phyloP scores from a whole-genome alignment of 257 asterid species.

The Solanum raphanifolium region DNA sequence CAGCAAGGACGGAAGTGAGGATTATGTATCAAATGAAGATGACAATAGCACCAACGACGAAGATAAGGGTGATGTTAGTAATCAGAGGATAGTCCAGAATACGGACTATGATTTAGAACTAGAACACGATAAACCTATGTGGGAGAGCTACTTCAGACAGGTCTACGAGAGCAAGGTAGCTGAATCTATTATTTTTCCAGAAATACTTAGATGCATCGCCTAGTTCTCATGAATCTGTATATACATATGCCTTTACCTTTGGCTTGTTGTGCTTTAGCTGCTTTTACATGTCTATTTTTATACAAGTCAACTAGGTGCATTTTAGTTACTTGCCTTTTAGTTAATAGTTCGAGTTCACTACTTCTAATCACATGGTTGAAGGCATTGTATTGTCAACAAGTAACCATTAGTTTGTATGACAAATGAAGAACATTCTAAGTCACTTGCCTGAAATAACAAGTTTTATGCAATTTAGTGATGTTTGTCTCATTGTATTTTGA shows the following conservation, averaged over 20 bases:
- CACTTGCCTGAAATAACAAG: not conserved
- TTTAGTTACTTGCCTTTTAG: not conserved
- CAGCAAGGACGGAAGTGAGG: not conserved
- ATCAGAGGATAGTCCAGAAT: no score
- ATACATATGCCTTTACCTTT: not conserved
- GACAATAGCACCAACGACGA: not conserved
- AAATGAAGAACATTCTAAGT: not conserved
- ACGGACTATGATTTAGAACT: not conserved
- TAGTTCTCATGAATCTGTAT: not conserved
- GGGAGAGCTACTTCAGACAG: not conserved
- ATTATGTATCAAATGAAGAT: not conserved
- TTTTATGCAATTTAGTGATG: not conserved
- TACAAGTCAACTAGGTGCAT: not conserved
- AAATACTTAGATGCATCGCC: not conserved
- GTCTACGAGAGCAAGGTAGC: not conserved
- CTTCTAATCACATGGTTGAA: not conserved
- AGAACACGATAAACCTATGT: not conserved
- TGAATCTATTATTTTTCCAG: not conserved
- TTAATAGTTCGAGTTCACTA: not conserved
- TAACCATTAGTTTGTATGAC: not conserved
- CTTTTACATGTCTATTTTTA: not conserved
- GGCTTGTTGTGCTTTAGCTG: not conserved
- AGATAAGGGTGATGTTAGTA: not conserved
- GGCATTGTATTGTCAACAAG: not conserved
- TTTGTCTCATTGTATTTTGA: not conserved